Percentiles rank a stretch among this genome's conserved stretches.
These are phyloP conservation scores for Coemansia sp. DNA, from an alignment of 371 early-diverging fungal genomes.

Conservation along the genomic window DNA sequence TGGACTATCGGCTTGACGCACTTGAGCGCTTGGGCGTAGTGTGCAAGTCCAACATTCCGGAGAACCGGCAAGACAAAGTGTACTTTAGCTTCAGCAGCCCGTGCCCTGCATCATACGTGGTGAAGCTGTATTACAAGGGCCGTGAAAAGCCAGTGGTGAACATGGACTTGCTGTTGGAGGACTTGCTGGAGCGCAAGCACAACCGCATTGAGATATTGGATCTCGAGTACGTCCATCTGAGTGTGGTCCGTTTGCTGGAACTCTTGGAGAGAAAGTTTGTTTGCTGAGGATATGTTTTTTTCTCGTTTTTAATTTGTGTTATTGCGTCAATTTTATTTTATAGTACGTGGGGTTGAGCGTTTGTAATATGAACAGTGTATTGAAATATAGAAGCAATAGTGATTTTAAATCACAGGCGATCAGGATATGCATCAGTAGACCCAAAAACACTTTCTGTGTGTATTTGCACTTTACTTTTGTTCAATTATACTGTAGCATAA, in stretches of 20 bases:
- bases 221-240: slow-evolving; percentile 90
- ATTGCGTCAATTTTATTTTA: not conserved
- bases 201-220: slow-evolving; percentile 84
- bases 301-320: not conserved
- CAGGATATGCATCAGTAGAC: no score
- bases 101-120: slow-evolving; percentile 84
- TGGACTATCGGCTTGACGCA: slow-evolving; percentile 66
- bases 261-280: slow-evolving; percentile 51
- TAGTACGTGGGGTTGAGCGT: no score
- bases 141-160: slow-evolving; percentile 92
- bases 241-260: slow-evolving; percentile 57
- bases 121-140: slow-evolving; percentile 84
- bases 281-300: not conserved
- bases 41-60: slow-evolving; percentile 87
- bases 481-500: no score
- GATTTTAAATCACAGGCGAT: no score
- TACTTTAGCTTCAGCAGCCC: slow-evolving; percentile 87
- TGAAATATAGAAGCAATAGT: no score
- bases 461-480: no score
- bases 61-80: slow-evolving; percentile 83
- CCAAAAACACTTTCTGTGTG: no score
- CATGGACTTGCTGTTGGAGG: slow-evolving; percentile 94
- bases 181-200: slow-evolving; percentile 94
- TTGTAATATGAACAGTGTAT: no score
- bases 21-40: slow-evolving; percentile 90